These are phyloP conservation scores for Excoecaria cochinchinensis DNA, from an alignment of 345 rosid species.

Conservation along the genomic window DNA sequence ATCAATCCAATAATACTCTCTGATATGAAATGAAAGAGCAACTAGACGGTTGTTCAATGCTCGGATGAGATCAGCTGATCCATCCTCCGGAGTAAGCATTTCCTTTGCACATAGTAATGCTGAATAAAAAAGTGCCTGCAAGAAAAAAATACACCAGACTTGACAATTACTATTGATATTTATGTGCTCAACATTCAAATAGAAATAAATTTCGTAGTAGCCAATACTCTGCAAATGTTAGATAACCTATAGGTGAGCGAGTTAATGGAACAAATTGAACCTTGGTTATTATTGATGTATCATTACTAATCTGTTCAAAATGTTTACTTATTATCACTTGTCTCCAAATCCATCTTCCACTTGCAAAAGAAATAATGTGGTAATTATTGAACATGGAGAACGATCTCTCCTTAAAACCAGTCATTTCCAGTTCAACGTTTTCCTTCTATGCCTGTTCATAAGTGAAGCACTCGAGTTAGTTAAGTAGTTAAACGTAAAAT, in stretches of 20 bases:
- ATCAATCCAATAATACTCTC: slow-evolving; percentile 97
- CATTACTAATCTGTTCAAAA: neutral
- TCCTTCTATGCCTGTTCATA: neutral
- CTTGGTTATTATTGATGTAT: neutral
- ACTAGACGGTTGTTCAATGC: slow-evolving; percentile 88
- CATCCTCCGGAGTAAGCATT: slow-evolving; percentile 87
- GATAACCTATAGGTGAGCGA: neutral
- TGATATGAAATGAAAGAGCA: slow-evolving; percentile 83
- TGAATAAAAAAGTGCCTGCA: slow-evolving; percentile 84
- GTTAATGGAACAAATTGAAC: neutral
- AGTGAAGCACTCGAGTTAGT: neutral
- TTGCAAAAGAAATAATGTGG: neutral
- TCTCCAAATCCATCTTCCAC: neutral
- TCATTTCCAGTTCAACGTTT: neutral
- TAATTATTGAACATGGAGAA: neutral
- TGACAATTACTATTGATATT: neutral
- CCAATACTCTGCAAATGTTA: neutral
- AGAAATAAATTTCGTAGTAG: neutral
- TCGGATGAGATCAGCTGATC: slow-evolving; percentile 74
- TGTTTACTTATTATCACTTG: neutral
- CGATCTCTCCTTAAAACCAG: neutral
- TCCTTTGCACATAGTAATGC: slow-evolving; percentile 81
- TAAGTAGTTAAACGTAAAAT: neutral
- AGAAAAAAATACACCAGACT: slow-evolving; percentile 13
- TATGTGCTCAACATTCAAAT: neutral